These are phyloP conservation scores for Suillus tomentosus DNA, from an alignment of 768 basidiomycete species.

Conservation along the genomic window DNA sequence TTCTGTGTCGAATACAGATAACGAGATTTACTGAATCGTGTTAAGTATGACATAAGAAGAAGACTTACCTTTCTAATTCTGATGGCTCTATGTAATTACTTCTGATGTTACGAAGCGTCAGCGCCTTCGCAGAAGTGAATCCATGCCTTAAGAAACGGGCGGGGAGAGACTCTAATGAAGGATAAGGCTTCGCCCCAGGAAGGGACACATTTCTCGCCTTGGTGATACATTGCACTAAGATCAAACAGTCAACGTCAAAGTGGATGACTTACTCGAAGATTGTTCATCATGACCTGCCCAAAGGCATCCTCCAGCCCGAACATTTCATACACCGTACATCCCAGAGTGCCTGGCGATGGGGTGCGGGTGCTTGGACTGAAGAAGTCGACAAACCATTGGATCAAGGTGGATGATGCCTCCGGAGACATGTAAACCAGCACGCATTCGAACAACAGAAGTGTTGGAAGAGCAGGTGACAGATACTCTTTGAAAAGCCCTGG, in stretches of 20 bases:
- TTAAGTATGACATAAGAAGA: constrained; percentile 1
- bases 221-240: neutral
- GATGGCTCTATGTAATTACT: constrained; percentile 43
- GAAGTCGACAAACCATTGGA: constrained; percentile 73
- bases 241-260: neutral
- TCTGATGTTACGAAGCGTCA: constrained; percentile 73
- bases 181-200: constrained; percentile 70
- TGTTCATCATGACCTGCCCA: constrained; percentile 90
- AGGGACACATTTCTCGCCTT: constrained; percentile 74
- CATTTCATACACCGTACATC: constrained; percentile 88
- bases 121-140: constrained; percentile 55
- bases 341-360: constrained; percentile 32
- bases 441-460: constrained; percentile 90
- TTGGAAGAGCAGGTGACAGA: constrained; percentile 68
- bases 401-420: constrained; percentile 52
- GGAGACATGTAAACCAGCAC: constrained; percentile 88
- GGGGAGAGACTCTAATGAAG: constrained; percentile 53
- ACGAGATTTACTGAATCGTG: neutral
- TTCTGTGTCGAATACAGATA: constrained; percentile 43
- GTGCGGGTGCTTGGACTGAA: constrained; percentile 31
- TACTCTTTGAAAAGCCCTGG: constrained; percentile 35
- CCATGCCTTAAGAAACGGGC: constrained; percentile 59
- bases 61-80: constrained; percentile 62
- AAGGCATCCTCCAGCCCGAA: constrained; percentile 85
- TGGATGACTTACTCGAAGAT: constrained; percentile 62